Percentiles rank a stretch among this genome's conserved stretches.
Conservation (phyloP, 2,329 filamentous ascomycete species). For the Celoporthe dispersa region DNA sequence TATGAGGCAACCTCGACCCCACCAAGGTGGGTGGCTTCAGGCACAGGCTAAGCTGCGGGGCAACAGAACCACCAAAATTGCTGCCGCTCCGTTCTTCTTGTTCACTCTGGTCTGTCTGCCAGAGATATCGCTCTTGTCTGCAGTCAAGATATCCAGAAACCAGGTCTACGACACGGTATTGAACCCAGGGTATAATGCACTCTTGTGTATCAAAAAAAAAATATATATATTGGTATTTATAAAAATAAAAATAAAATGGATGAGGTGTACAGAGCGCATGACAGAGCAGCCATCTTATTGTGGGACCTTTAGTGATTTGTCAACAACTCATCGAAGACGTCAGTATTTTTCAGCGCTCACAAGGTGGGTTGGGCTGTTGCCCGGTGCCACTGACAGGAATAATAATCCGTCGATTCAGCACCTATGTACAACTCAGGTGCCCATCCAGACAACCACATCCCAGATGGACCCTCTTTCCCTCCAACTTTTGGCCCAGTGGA, state of each 20-base stretch:
- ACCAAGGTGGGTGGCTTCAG: conserved; percentile 12
- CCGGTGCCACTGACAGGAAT: background rate
- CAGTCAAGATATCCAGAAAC: no score
- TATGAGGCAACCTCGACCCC: conserved; percentile 24
- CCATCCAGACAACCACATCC: background rate
- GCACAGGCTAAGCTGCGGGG: conserved; percentile 12
- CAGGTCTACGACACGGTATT: no score
- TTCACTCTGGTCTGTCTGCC: background rate
- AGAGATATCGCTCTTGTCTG: background rate
- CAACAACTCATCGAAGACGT: conserved; percentile 2
- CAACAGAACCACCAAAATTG: background rate
- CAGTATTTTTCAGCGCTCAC: background rate
- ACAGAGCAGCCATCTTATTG: background rate
- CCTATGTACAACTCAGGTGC: background rate
- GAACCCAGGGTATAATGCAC: no score
- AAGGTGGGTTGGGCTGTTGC: background rate
- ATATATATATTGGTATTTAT: background rate
- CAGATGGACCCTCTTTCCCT: background rate
- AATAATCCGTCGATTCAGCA: background rate
- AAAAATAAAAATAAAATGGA: background rate
- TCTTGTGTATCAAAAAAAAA: background rate
- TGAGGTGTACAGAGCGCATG: background rate
- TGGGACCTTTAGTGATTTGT: conserved; percentile 4
- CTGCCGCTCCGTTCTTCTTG: background rate
- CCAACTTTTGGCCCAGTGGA: background rate